Evolutionary conservation across 140 eudicot species (phyloP).

Genomic region (Oenanthe javanica): DNA sequence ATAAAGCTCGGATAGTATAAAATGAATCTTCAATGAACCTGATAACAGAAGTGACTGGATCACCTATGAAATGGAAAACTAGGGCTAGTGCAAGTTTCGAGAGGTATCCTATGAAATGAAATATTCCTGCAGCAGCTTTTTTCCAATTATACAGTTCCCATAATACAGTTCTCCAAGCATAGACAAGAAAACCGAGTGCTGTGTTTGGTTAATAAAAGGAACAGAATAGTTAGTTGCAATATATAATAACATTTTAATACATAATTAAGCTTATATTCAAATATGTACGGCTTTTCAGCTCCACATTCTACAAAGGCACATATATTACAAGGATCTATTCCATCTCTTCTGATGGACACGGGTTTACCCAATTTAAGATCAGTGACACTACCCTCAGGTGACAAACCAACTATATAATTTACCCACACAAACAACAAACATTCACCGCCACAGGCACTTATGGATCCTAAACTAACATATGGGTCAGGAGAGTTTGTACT

Average conservation of each 20-base stretch:
- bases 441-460: neutral
- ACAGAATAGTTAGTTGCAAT: constrained; percentile 13
- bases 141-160: constrained; percentile 80
- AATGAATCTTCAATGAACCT: constrained; percentile 45
- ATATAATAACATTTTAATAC: neutral
- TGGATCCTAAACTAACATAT: neutral
- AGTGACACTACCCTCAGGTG: neutral
- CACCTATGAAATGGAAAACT: constrained; percentile 58
- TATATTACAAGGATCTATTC: neutral
- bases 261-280: neutral
- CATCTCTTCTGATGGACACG: neutral
- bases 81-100: constrained; percentile 44
- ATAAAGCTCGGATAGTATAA: constrained; percentile 49
- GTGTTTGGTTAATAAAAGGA: constrained; percentile 11
- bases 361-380: neutral
- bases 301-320: neutral
- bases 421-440: neutral
- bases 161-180: constrained; percentile 64
- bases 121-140: constrained; percentile 24
- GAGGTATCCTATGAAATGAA: constrained; percentile 37
- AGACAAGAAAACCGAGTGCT: constrained; percentile 50
- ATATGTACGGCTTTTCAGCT: neutral
- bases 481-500: neutral
- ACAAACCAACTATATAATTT: neutral
- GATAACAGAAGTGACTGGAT: constrained; percentile 51